These are phyloP conservation scores for Prunus davidiana DNA, from an alignment of 306 rosid species.

Conservation along the genomic window DNA sequence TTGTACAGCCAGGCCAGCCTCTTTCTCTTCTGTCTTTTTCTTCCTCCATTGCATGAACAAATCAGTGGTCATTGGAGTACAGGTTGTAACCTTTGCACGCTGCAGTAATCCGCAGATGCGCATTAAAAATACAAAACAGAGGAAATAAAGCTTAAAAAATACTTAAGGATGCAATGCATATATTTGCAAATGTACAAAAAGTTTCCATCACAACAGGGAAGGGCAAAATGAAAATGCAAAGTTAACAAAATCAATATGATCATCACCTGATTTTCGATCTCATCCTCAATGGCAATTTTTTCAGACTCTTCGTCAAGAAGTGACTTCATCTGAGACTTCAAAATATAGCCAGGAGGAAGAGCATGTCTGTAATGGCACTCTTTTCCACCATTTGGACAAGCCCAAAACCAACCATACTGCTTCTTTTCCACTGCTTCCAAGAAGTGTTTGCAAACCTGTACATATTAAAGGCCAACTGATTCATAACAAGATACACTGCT, in stretches of 20 bases:
- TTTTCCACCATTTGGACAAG: conserved; percentile 84
- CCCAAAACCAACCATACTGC: conserved; percentile 98
- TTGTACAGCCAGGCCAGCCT: conserved; percentile 80
- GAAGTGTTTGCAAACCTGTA: conserved; percentile 48
- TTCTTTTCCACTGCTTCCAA: conserved; percentile 93
- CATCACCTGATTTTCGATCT: conserved; percentile 84
- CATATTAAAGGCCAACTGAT: conserved; percentile 4
- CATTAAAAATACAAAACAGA: not conserved
- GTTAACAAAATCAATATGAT: not conserved
- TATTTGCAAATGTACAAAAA: not conserved
- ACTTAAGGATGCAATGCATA: not conserved
- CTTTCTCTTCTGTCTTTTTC: conserved; percentile 82
- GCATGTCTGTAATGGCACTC: conserved; percentile 98
- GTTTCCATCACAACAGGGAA: not conserved
- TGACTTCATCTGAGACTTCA: conserved; percentile 98
- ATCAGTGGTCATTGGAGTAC: conserved; percentile 86
- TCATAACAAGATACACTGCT: not conserved
- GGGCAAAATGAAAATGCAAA: not conserved
- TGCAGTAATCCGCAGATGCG: conserved; percentile 28
- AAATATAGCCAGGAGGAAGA: conserved; percentile 88
- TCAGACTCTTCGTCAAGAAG: conserved; percentile 76
- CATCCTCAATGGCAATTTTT: conserved; percentile 78
- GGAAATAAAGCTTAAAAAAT: not conserved
- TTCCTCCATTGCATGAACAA: conserved; percentile 86
- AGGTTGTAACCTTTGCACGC: conserved; percentile 69